Percentiles rank a stretch among this genome's conserved stretches.
Evolutionary conservation across 768 basidiomycete species (phyloP).

Genomic region (Lentinula lateritia): DNA sequence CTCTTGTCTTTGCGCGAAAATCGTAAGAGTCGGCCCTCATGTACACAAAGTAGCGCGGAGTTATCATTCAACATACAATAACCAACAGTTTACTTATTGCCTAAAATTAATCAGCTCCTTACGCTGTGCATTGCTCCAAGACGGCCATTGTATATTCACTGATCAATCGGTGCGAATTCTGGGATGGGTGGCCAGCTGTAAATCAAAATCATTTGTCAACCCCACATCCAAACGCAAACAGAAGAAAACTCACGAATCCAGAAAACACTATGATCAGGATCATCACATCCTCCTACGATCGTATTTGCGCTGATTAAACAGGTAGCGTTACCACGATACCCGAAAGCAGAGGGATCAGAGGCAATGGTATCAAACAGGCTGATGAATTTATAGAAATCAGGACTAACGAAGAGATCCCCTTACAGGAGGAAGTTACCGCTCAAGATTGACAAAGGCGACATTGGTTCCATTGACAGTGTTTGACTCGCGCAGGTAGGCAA

Average conservation of each 20-base stretch:
- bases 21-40: too few species aligned
- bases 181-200: slow-evolving; percentile 4
- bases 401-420: neutral
- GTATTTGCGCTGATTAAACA: slow-evolving; percentile 25
- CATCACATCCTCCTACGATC: slow-evolving; percentile 23
- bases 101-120: neutral
- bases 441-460: slow-evolving; percentile 24
- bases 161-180: slow-evolving; percentile 4
- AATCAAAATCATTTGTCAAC: neutral
- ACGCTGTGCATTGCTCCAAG: neutral
- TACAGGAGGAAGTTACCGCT: slow-evolving; percentile 10
- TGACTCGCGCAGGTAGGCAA: slow-evolving; percentile 19
- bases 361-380: slow-evolving; percentile 22
- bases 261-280: slow-evolving; percentile 24
- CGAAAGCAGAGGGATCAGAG: slow-evolving; percentile 16
- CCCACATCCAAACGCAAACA: neutral
- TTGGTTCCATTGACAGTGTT: slow-evolving; percentile 22
- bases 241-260: slow-evolving; percentile 20
- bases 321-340: slow-evolving; percentile 22
- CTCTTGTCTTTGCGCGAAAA: too few species aligned
- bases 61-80: too few species aligned
- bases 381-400: neutral
- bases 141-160: slow-evolving; percentile 6
- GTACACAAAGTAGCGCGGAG: too few species aligned
- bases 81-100: neutral